phyloP scores from a whole-genome alignment of 108 stramenopile species.

The Pseudonitzschia multiseries region DNA sequence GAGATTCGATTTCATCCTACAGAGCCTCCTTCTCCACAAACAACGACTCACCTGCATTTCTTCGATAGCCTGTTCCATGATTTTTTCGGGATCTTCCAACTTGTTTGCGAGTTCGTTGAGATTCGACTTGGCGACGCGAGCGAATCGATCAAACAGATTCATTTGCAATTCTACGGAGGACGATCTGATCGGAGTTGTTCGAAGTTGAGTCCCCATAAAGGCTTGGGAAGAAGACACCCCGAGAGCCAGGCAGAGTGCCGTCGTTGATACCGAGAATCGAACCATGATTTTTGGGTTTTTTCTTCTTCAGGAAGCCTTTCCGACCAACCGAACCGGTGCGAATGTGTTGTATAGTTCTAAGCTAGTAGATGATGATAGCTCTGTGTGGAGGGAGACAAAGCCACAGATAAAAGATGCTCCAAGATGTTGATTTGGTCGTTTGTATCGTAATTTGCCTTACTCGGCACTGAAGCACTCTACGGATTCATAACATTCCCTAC shows the following conservation, averaged over 20 bases:
- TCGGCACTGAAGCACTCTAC: too few species aligned
- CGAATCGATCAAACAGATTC: constrained; percentile 87
- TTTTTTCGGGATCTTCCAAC: constrained; percentile 96
- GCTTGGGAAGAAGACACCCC: constrained; percentile 6
- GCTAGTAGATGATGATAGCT: too few species aligned
- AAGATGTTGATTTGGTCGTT: too few species aligned
- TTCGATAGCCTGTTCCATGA: constrained; percentile 93
- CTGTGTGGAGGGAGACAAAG: too few species aligned
- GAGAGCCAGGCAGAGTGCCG: constrained; percentile 2
- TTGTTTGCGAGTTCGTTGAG: constrained; percentile 87
- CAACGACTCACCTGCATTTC: constrained; percentile 90
- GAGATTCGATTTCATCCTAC: not conserved
- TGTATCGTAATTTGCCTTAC: too few species aligned
- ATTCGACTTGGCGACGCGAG: constrained; percentile 87
- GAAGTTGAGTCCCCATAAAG: constrained; percentile 1
- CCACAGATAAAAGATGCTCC: too few species aligned
- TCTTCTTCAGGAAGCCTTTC: not conserved
- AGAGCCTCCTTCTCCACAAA: not conserved
- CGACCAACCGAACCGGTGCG: too few species aligned
- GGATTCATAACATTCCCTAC: too few species aligned
- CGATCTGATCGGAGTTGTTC: not conserved
- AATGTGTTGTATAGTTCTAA: too few species aligned
- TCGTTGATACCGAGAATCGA: not conserved
- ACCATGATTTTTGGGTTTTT: not conserved
- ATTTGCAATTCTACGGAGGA: constrained; percentile 40